Evolutionary conservation across 1,284 basidiomycete genomes (phyloP), one percentile per base, ranked within the genome.

Genomic region (Tilletia horrida): DNA sequence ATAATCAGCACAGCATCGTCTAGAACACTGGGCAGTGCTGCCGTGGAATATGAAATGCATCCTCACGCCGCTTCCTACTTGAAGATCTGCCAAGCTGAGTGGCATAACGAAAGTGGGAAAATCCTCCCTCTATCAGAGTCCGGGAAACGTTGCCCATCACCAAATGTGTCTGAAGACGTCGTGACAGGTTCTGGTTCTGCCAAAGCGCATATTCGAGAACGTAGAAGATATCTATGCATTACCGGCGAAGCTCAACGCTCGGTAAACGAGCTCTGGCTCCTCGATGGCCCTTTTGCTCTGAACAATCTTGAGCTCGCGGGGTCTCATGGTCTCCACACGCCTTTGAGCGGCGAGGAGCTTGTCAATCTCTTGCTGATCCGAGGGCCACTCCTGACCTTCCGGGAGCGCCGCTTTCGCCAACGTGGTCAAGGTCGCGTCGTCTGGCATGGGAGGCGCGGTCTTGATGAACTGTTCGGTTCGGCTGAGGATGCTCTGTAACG

Each of bases 401-500:
- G 16, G 61, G 48, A 21, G 13, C 42, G 29, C 16, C 35, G 45
- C 62, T 50, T 55, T 42, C 69, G 70, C n/a, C 68, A 21, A 62
- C 67, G 29, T 4, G 67, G 18, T 44, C 16, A 31, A n/a, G 18
- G n/a, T 35, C 9, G 23, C 45, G 16, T 67, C 43, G 14, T 31
- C 52, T 1, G 64, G 69, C 44, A 67, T 31, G 13, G 13, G n/a
- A 1, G 27, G 55, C n/a, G 23, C 42, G 2, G 18, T 29, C 21
- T 52, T 74, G 40, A 78, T 74, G 44, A 68, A 66, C 7, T 63
- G 23, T 35, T 65, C 66, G 8, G 74, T 78, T 25, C 71, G 73
- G 21, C 59, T 59, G 1, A 99, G 85, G 42, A 99, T 86, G n/a
- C 88, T 87, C 76, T 97, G 91, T 0, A 95, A 92, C 69, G 89